Conservation (phyloP, 352 stramenopile species). For the Pythium phragmiticola region DNA sequence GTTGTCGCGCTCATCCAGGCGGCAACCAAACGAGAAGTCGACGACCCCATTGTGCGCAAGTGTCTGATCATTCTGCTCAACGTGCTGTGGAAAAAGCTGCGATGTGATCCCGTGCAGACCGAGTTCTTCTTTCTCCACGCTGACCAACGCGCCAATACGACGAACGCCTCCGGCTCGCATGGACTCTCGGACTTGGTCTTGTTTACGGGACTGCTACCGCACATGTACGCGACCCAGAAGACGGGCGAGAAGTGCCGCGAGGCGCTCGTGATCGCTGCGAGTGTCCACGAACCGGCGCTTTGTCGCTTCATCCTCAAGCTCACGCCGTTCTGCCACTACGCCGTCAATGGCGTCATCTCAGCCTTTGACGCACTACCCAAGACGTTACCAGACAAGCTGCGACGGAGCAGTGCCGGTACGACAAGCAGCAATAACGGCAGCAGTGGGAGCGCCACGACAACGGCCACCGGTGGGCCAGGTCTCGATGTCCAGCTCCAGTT, state of each 20-base stretch:
- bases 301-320: slow-evolving; percentile 84
- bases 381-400: slow-evolving; percentile 39
- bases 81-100: slow-evolving; percentile 85
- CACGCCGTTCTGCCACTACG: slow-evolving; percentile 87
- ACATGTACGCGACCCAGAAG: slow-evolving; percentile 84
- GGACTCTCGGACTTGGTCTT: slow-evolving; percentile 73
- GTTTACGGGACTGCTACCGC: slow-evolving; percentile 77
- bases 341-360: slow-evolving; percentile 79
- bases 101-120: slow-evolving; percentile 78
- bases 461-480: slow-evolving; percentile 28
- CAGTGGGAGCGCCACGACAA: slow-evolving; percentile 12
- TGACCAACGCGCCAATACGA: slow-evolving; percentile 25
- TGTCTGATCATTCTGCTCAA: slow-evolving; percentile 82
- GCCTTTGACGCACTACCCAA: slow-evolving; percentile 81
- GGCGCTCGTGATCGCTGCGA: slow-evolving; percentile 75
- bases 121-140: slow-evolving; percentile 87
- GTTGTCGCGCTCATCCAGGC: slow-evolving; percentile 80
- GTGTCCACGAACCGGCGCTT: slow-evolving; percentile 70
- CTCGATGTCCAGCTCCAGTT: slow-evolving; percentile 39
- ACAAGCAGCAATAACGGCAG: not conserved
- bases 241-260: slow-evolving; percentile 83
- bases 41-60: slow-evolving; percentile 82
- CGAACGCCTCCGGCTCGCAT: slow-evolving; percentile 27
- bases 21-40: slow-evolving; percentile 74
- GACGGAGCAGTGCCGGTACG: slow-evolving; percentile 1